Evolutionary conservation across 805 yeast genomes (phyloP), one percentile per base, ranked within the genome.

Genomic region (Cyberlindnera petersonii): DNA sequence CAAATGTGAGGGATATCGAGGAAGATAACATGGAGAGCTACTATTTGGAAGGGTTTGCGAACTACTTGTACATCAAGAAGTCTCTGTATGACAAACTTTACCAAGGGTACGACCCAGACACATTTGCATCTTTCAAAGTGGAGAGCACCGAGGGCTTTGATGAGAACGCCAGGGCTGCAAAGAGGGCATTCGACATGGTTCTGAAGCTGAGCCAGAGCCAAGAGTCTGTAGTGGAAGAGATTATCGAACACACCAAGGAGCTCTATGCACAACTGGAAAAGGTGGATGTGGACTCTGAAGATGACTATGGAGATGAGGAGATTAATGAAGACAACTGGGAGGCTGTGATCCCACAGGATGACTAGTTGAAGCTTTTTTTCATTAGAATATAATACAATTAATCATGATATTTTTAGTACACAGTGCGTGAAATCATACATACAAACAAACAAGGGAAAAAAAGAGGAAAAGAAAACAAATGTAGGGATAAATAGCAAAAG

Each of bases 1-100:
- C 72, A 14, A 71, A 72, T 19, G 69, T 82, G 14, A 81, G 82
- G 51, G 91, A 84, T 44, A 75, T 91, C 32, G 88, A 91, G 63
- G 97, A 91, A 52, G 82, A 79, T 51, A 77, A 86, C 44, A 68
- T 86, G 41, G 98, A 93, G 53, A 72, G 82, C 27, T 83, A 75
- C 55, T 93, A 93, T 58, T 65, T 88, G 47, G 94, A 86, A 55
- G 94, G 93, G 0, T 76, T 89, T 52, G 78, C 93, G 0, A 71
- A 80, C 53, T 68, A 77, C 46, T 62, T 84, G 37, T 59, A 64
- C 14, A 65, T 72, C n/a, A 65, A 69, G 44, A 61, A 35, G 59
- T 56, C 43, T 3, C 53, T 47, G 34, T 56, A 50, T 33, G 46
- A 53, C n/a, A n/a, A n/a, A n/a, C n/a, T 24, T 4, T 22, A 10